These are phyloP conservation scores for Aplosporella prunicola DNA, from an alignment of 2,329 filamentous ascomycete genomes.

Conservation along the genomic window DNA sequence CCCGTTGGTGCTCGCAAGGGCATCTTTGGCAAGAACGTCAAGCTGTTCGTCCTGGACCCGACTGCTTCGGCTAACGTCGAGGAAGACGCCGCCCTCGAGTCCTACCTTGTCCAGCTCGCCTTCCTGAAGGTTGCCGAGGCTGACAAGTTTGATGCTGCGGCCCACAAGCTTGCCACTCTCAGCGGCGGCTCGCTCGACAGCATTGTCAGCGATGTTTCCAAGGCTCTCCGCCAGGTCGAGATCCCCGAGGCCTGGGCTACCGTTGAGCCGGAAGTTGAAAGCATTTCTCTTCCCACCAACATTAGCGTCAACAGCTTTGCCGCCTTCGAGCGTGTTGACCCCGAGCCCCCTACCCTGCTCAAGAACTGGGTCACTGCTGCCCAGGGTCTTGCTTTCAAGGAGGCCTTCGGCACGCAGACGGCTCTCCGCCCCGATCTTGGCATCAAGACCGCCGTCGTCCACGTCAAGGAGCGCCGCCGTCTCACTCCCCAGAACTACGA, in stretches of 20 bases:
- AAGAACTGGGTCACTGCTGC: constrained; percentile 75
- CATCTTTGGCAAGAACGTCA: constrained; percentile 58
- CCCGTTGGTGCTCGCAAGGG: constrained; percentile 60
- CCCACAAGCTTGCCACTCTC: constrained; percentile 57
- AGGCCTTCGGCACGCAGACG: constrained; percentile 70
- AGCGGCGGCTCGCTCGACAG: constrained; percentile 55
- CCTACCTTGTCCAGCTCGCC: constrained; percentile 65
- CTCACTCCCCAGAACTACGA: constrained; percentile 84
- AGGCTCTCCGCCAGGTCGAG: constrained; percentile 62
- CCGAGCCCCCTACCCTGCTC: constrained; percentile 56
- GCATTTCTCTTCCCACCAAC: constrained; percentile 49
- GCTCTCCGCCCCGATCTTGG: constrained; percentile 75
- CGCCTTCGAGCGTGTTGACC: constrained; percentile 65
- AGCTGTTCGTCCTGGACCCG: constrained; percentile 68
- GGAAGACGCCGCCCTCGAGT: constrained; percentile 51
- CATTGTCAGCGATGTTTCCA: constrained; percentile 51
- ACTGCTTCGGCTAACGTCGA: constrained; percentile 58
- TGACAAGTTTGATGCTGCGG: constrained; percentile 50
- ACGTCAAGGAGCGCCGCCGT: constrained; percentile 90
- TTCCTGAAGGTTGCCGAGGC: constrained; percentile 72
- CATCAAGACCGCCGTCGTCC: constrained; percentile 77
- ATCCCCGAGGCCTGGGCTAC: constrained; percentile 74
- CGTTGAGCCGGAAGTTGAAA: constrained; percentile 48
- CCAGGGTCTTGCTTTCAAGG: constrained; percentile 86
- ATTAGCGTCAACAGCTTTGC: constrained; percentile 75